Evolutionary conservation across 208 protist species (phyloP).

Genomic region (Kentomonas sorsogonicus): DNA sequence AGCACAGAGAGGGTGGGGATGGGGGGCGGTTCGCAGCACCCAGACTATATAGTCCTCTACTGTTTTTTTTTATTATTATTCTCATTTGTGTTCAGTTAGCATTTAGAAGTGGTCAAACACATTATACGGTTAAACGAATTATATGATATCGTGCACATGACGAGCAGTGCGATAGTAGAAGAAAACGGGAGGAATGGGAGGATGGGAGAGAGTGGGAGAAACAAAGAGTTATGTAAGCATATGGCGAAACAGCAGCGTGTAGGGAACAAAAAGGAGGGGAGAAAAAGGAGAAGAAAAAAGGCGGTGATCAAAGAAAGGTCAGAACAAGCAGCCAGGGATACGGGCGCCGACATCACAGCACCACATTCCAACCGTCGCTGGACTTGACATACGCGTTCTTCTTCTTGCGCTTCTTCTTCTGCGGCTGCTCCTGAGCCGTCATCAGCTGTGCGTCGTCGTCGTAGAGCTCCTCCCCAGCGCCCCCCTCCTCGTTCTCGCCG

Average conservation of each 20-base stretch:
- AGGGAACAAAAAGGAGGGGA: neutral
- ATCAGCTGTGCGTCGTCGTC: slow-evolving; percentile 14
- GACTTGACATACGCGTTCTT: slow-evolving; percentile 64
- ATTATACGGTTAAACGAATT: no score
- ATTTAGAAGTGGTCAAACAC: no score
- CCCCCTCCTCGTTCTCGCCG: slow-evolving; percentile 12
- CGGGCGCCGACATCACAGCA: slow-evolving; percentile 17
- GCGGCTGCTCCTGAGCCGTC: slow-evolving; percentile 9
- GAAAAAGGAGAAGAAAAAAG: neutral
- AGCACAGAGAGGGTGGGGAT: no score
- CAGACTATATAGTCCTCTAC: neutral
- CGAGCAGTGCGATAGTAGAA: neutral
- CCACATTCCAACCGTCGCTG: slow-evolving; percentile 68
- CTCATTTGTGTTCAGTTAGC: neutral
- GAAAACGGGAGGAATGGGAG: neutral
- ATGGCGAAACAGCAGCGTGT: slow-evolving; percentile 1
- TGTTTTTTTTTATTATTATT: no score
- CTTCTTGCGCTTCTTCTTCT: slow-evolving; percentile 40
- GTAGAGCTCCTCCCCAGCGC: neutral
- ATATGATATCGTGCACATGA: no score
- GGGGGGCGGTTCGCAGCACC: no score
- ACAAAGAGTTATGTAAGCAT: no score
- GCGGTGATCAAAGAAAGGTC: neutral
- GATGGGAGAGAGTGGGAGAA: neutral
- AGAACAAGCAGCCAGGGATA: neutral